Conservation (phyloP, 2,329 filamentous ascomycete genomes). For the Xylariaceae sp. region DNA sequence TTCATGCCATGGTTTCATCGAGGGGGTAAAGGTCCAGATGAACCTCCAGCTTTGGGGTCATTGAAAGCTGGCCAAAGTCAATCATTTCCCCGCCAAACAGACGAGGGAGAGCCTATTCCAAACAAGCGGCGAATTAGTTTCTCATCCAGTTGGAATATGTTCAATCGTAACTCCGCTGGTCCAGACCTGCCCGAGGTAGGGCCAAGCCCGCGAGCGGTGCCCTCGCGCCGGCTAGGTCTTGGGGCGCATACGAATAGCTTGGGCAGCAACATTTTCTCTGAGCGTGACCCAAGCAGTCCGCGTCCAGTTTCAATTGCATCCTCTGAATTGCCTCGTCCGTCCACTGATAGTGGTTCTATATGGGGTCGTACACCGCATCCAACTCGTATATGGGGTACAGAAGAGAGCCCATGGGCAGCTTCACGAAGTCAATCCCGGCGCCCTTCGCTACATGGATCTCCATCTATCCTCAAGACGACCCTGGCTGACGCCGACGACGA, state of each 20-base stretch:
- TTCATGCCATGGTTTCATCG: constrained; percentile 60
- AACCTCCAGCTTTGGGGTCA: constrained; percentile 61
- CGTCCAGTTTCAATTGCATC: constrained; percentile 67
- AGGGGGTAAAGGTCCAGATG: constrained; percentile 55
- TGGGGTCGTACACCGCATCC: constrained; percentile 57
- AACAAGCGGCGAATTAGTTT: constrained; percentile 56
- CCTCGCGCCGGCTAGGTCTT: constrained; percentile 21
- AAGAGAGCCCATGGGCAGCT: constrained; percentile 43
- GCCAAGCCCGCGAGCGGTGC: constrained; percentile 21
- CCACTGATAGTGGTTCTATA: constrained; percentile 72
- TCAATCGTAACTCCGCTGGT: constrained; percentile 48
- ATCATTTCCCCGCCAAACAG: constrained; percentile 64
- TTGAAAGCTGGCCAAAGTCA: constrained; percentile 71
- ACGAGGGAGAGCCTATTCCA: constrained; percentile 48
- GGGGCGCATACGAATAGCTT: constrained; percentile 40
- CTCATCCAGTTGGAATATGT: constrained; percentile 52
- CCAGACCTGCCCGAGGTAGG: constrained; percentile 38
- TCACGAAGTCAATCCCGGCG: constrained; percentile 71
- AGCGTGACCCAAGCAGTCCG: constrained; percentile 55
- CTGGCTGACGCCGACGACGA: constrained; percentile 62
- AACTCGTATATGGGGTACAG: constrained; percentile 62
- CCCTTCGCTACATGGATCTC: constrained; percentile 75
- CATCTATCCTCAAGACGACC: constrained; percentile 56
- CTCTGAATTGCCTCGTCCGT: constrained; percentile 69
- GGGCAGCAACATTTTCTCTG: constrained; percentile 44